A percentile compares a stretch with the other conserved stretches of the same genome.
Conservation (phyloP, 1,284 basidiomycete genomes). For the Pholiota adiposa region DNA sequence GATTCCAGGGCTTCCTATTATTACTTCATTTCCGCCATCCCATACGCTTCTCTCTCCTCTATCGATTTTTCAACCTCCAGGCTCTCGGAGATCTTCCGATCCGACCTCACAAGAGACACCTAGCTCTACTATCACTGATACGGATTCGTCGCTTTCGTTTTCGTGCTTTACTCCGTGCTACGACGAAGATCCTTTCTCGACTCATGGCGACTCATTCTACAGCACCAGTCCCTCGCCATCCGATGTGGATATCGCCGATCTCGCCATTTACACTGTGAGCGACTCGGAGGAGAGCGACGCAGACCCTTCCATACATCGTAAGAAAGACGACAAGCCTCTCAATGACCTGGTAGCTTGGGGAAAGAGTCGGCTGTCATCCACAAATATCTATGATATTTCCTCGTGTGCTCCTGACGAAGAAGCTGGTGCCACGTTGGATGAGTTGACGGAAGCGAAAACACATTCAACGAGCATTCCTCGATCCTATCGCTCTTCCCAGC, state of each 20-base stretch:
- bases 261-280: neutral
- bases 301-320: neutral
- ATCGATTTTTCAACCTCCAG: neutral
- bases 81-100: neutral
- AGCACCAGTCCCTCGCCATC: neutral
- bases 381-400: no score
- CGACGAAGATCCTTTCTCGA: neutral
- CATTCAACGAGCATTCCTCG: no score
- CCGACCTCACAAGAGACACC: neutral
- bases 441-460: no score
- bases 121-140: no score
- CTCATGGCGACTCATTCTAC: neutral
- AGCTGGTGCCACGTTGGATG: no score
- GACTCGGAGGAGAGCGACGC: neutral
- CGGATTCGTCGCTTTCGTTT: neutral
- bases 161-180: neutral
- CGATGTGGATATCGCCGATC: neutral
- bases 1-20: conserved; percentile 5
- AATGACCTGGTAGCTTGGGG: no score
- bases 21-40: neutral
- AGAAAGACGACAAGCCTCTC: no score
- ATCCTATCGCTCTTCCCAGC: no score
- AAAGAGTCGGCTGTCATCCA: no score
- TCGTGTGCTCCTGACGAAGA: no score
- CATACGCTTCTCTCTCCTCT: neutral